phyloP scores from a whole-genome alignment of 495 filamentous ascomycete species.

The Tuber borchii region DNA sequence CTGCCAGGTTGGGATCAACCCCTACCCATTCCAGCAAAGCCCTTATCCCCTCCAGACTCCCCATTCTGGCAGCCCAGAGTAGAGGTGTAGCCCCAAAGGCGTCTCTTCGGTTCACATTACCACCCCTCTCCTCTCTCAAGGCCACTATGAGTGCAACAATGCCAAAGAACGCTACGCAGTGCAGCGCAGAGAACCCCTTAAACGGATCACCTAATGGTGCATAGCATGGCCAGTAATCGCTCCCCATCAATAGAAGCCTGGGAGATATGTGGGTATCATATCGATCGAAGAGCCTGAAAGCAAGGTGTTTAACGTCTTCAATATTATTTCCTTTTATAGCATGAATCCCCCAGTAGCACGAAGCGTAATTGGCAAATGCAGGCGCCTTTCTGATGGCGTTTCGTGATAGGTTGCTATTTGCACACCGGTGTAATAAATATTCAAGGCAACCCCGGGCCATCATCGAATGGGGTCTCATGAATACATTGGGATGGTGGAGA shows the following conservation, averaged over 20 bases:
- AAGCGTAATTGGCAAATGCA: neutral
- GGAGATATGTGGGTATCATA: neutral
- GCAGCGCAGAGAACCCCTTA: neutral
- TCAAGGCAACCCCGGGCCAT: neutral
- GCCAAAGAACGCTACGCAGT: neutral
- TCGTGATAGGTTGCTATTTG: neutral
- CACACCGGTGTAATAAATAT: neutral
- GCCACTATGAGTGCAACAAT: neutral
- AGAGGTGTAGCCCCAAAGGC: neutral
- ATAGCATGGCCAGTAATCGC: neutral
- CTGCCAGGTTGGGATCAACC: neutral
- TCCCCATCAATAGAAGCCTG: neutral
- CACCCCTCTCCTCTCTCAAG: neutral
- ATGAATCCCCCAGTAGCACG: slow-evolving; percentile 1
- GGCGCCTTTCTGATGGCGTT: neutral
- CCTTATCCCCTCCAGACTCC: neutral
- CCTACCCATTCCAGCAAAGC: neutral
- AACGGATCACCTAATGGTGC: neutral
- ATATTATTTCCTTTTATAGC: neutral
- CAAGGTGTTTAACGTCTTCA: neutral
- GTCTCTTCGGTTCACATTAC: neutral
- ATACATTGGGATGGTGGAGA: neutral
- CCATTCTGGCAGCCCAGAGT: neutral
- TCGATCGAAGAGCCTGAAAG: neutral
- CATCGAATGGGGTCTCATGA: neutral